Evolutionary conservation across 345 rosid genomes (phyloP).

Genomic region (Brassica carinata): DNA sequence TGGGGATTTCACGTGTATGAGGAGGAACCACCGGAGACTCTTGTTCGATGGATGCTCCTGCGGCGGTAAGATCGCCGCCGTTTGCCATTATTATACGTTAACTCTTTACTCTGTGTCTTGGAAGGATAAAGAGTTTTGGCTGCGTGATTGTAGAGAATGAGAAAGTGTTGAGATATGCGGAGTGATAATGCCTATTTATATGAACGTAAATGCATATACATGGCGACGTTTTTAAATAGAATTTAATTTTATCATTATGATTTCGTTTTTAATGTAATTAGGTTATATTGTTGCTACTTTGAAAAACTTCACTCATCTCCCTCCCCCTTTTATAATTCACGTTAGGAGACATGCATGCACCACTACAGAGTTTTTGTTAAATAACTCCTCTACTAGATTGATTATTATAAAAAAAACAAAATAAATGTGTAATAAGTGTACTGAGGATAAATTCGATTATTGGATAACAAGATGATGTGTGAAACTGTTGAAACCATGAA

Average conservation of each 20-base stretch:
- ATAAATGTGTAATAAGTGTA: neutral
- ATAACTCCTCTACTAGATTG: neutral
- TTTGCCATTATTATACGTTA: neutral
- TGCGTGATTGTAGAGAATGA: constrained; percentile 8
- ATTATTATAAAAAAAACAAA: neutral
- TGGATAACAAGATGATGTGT: neutral
- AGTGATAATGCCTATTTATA: constrained; percentile 4
- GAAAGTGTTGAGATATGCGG: neutral
- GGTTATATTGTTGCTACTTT: neutral
- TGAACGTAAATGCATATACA: neutral
- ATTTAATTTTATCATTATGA: neutral
- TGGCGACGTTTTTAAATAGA: neutral
- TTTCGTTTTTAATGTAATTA: neutral
- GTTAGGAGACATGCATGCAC: too few relatives aligned
- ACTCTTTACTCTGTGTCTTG: neutral
- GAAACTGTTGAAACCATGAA: neutral
- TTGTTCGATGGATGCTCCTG: neutral
- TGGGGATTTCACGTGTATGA: neutral
- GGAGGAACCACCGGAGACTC: neutral
- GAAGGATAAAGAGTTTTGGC: neutral
- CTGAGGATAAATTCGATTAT: neutral
- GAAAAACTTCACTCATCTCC: too few relatives aligned
- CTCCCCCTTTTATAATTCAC: too few relatives aligned
- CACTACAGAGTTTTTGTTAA: neutral
- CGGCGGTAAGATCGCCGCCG: neutral